phyloP scores from a whole-genome alignment of 2,329 filamentous ascomycete species.

The Xenosphaeropsis pyriputrescens region DNA sequence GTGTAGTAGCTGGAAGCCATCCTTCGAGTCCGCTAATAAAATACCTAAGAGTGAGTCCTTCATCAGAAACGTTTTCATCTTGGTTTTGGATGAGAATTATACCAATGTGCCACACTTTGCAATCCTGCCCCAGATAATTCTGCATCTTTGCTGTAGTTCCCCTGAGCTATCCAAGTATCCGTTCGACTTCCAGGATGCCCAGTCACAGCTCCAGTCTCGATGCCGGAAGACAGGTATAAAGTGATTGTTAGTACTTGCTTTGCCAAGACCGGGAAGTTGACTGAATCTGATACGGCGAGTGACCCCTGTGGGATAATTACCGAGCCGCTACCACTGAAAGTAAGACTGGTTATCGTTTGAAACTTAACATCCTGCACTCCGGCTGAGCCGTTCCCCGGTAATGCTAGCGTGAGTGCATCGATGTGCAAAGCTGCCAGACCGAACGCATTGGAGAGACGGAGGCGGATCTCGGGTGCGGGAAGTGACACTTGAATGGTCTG shows the following conservation, averaged over 20 bases:
- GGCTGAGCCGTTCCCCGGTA: constrained; percentile 35
- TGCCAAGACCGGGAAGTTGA: constrained; percentile 35
- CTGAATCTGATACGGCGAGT: constrained; percentile 43
- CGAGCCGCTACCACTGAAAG: constrained; percentile 37
- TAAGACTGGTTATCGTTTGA: constrained; percentile 34
- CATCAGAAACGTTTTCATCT: not conserved
- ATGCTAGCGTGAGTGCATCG: constrained; percentile 39
- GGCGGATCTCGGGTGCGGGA: constrained; percentile 37
- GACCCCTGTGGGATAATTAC: constrained; percentile 39
- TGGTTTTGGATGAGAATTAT: constrained; percentile 1
- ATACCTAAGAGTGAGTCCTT: not conserved
- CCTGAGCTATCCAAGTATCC: constrained; percentile 41
- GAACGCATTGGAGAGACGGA: constrained; percentile 53
- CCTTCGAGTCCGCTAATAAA: too few species aligned
- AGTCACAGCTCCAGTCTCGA: constrained; percentile 36
- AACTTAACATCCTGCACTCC: constrained; percentile 37
- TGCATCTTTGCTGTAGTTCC: constrained; percentile 35
- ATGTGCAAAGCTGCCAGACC: constrained; percentile 44
- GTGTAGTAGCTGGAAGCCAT: constrained; percentile 26
- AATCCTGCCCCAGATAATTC: constrained; percentile 26
- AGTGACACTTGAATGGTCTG: constrained; percentile 49
- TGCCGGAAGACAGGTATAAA: constrained; percentile 38
- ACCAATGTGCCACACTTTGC: constrained; percentile 23
- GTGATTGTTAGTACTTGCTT: constrained; percentile 40
- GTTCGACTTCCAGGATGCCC: constrained; percentile 51